Evolutionary conservation across 306 rosid species (phyloP).

Genomic region (Malus fusca): DNA sequence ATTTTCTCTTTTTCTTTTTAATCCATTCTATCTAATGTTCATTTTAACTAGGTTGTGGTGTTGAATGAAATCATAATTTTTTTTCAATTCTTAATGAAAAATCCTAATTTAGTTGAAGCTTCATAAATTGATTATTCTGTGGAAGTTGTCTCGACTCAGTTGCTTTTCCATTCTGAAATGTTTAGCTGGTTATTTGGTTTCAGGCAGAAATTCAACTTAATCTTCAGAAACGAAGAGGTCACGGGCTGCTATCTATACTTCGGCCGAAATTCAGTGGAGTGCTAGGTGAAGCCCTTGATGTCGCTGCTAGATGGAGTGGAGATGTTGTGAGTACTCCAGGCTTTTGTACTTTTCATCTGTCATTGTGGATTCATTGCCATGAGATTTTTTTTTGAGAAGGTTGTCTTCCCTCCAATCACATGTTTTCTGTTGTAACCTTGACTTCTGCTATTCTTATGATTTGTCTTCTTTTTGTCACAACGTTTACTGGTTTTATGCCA

Average conservation of each 20-base stretch:
- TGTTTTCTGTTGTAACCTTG: background rate
- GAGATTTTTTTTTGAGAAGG: background rate
- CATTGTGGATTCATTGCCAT: background rate
- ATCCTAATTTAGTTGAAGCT: background rate
- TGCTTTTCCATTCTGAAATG: background rate
- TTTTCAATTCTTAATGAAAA: background rate
- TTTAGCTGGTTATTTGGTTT: slow-evolving; percentile 20
- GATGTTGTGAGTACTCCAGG: slow-evolving; percentile 74
- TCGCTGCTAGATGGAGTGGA: slow-evolving; percentile 97
- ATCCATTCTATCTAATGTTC: background rate
- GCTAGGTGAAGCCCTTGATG: slow-evolving; percentile 88
- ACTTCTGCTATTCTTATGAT: background rate
- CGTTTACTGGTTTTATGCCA: background rate
- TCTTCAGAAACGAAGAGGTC: slow-evolving; percentile 91
- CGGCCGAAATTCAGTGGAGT: slow-evolving; percentile 85
- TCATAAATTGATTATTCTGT: background rate
- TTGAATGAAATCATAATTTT: background rate
- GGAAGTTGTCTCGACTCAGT: slow-evolving; percentile 6
- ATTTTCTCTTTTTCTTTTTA: background rate
- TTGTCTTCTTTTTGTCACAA: background rate
- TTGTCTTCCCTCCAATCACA: background rate
- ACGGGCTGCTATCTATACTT: slow-evolving; percentile 77
- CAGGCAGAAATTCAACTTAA: slow-evolving; percentile 93
- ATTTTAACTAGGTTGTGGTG: background rate
- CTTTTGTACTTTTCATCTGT: slow-evolving; percentile 7